Conservation (phyloP, 2,329 filamentous ascomycete species). For the Coniella vitis region DNA sequence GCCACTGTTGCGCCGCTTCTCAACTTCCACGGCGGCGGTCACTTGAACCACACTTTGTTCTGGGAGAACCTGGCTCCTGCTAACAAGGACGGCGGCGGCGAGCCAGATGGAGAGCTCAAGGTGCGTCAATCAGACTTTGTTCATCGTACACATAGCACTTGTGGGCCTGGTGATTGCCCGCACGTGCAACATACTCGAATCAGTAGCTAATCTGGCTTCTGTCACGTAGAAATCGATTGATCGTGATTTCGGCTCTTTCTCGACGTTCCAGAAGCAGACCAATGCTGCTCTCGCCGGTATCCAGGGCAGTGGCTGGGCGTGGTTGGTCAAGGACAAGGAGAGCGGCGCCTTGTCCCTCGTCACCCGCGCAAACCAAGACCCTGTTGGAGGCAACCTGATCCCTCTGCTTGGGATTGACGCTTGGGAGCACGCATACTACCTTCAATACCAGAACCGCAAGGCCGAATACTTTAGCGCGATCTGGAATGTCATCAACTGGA, state of each 20-base stretch:
- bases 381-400: conserved; percentile 73
- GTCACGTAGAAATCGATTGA: conserved; percentile 47
- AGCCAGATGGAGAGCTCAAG: conserved; percentile 55
- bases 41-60: conserved; percentile 90
- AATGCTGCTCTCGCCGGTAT: conserved; percentile 64
- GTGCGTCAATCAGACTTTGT: conserved; percentile 23
- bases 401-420: conserved; percentile 87
- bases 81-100: conserved; percentile 54
- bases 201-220: not conserved
- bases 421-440: conserved; percentile 94
- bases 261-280: conserved; percentile 59
- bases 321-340: conserved; percentile 68
- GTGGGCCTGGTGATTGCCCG: too few relatives aligned
- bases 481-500: conserved; percentile 97
- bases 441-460: conserved; percentile 96
- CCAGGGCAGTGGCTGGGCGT: conserved; percentile 86
- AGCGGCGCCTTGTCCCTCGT: conserved; percentile 56
- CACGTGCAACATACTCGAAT: not conserved
- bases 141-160: too few relatives aligned
- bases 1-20: conserved; percentile 48
- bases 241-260: conserved; percentile 60
- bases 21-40: conserved; percentile 85
- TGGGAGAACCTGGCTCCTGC: conserved; percentile 78
- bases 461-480: conserved; percentile 90
- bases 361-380: conserved; percentile 81